Percentiles rank a stretch among this genome's conserved stretches.
Evolutionary conservation across 116 monocot genomes (phyloP).

Genomic region (Iris pallida): DNA sequence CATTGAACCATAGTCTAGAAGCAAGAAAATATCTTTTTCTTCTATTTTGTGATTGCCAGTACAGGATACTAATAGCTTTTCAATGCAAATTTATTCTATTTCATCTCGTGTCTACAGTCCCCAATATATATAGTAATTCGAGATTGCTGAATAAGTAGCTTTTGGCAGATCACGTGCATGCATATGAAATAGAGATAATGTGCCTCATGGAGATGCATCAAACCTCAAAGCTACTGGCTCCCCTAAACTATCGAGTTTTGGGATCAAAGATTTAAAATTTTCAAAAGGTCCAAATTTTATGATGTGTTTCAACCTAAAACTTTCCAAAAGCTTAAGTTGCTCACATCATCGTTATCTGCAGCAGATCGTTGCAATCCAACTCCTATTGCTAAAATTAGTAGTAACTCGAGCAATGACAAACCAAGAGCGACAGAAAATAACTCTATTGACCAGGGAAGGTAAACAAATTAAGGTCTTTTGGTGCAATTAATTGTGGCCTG

Average conservation of each 20-base stretch:
- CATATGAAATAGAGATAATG: constrained; percentile 16
- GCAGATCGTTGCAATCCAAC: constrained; percentile 13
- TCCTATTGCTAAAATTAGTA: neutral
- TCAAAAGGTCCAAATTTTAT: constrained; percentile 17
- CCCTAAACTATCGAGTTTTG: neutral
- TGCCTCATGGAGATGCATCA: constrained; percentile 13
- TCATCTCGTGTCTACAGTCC: neutral
- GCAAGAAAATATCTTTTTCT: no score
- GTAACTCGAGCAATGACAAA: constrained; percentile 9
- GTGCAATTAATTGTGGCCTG: no score
- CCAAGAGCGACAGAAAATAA: constrained; percentile 4
- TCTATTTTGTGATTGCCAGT: no score
- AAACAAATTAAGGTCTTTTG: neutral
- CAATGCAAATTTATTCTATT: neutral
- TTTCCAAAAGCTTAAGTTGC: neutral
- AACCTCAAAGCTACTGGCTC: neutral
- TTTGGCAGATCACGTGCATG: constrained; percentile 17
- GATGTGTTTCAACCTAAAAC: neutral
- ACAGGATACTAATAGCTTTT: no score
- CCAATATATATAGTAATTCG: constrained; percentile 10
- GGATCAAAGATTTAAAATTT: constrained; percentile 9
- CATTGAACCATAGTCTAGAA: no score
- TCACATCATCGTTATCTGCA: neutral
- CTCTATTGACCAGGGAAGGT: constrained; percentile 22
- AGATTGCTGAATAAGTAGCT: constrained; percentile 8